These are phyloP conservation scores for Echium plantagineum DNA, from an alignment of 257 asterid genomes.

Conservation along the genomic window DNA sequence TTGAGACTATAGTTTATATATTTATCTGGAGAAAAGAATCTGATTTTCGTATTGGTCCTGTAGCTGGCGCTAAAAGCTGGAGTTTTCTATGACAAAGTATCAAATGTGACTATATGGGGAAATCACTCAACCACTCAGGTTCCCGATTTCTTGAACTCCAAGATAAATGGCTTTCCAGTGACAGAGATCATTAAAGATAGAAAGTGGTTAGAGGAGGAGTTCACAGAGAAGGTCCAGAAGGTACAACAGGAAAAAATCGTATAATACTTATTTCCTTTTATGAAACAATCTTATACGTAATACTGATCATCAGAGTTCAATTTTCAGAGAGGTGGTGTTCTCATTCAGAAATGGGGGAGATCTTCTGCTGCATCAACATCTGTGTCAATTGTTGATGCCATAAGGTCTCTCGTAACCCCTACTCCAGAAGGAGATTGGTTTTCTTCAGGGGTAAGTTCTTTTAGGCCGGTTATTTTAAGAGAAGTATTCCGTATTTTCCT, in stretches of 20 bases:
- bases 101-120: conserved; percentile 95
- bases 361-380: conserved; percentile 99
- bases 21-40: not conserved
- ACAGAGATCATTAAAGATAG: conserved; percentile 76
- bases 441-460: conserved; percentile 70
- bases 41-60: conserved; percentile 3
- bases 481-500: not conserved
- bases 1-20: not conserved
- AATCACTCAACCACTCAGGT: conserved; percentile 99
- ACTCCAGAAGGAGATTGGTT: conserved; percentile 97
- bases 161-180: conserved; percentile 62
- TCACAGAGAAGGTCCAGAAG: conserved; percentile 81
- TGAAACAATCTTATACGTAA: not conserved
- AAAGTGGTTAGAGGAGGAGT: conserved; percentile 90
- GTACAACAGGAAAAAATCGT: conserved; percentile 23
- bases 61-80: conserved; percentile 97
- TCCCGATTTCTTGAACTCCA: conserved; percentile 89
- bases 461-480: not conserved
- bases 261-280: not conserved
- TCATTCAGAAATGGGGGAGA: conserved; percentile 97
- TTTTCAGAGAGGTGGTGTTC: conserved; percentile 89
- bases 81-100: conserved; percentile 86
- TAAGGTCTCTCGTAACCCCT: conserved; percentile 81
- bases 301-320: conserved; percentile 2
- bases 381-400: conserved; percentile 79